Percentiles rank a stretch among this genome's conserved stretches.
phyloP scores from a whole-genome alignment of 306 rosid genomes.

The Mimosa bimucronata region DNA sequence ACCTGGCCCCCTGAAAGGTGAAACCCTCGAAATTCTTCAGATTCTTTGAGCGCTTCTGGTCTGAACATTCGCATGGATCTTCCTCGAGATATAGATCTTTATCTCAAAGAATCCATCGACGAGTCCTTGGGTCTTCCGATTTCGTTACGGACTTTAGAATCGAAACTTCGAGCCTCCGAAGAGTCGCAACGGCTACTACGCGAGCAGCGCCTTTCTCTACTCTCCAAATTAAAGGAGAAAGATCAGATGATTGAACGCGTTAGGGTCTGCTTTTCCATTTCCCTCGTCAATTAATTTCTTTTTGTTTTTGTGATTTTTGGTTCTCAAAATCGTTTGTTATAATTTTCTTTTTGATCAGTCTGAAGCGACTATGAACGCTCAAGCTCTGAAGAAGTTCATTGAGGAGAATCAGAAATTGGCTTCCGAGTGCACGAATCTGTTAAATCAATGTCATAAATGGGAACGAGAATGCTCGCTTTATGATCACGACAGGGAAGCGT shows the following conservation, averaged over 20 bases:
- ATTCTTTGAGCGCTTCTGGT: constrained; percentile 9
- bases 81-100: constrained; percentile 56
- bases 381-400: constrained; percentile 80
- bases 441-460: constrained; percentile 61
- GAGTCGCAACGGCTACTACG: constrained; percentile 62
- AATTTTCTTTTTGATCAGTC: constrained; percentile 42
- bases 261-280: constrained; percentile 49
- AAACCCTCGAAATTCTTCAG: constrained; percentile 10
- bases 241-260: constrained; percentile 57
- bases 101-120: constrained; percentile 67
- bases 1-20: background rate
- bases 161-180: constrained; percentile 69
- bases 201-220: constrained; percentile 43
- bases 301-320: background rate
- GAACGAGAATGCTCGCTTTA: constrained; percentile 79
- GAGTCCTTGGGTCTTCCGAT: constrained; percentile 62
- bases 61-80: constrained; percentile 57
- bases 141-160: constrained; percentile 51
- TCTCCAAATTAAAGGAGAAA: constrained; percentile 66
- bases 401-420: constrained; percentile 87
- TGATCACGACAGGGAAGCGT: constrained; percentile 78
- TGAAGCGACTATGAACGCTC: constrained; percentile 78
- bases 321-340: background rate
- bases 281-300: background rate
- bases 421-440: constrained; percentile 54